Evolutionary conservation across 371 early-diverging fungal genomes (phyloP), one percentile per base, ranked within the genome.

Genomic region (Sporodiniella umbellata): DNA sequence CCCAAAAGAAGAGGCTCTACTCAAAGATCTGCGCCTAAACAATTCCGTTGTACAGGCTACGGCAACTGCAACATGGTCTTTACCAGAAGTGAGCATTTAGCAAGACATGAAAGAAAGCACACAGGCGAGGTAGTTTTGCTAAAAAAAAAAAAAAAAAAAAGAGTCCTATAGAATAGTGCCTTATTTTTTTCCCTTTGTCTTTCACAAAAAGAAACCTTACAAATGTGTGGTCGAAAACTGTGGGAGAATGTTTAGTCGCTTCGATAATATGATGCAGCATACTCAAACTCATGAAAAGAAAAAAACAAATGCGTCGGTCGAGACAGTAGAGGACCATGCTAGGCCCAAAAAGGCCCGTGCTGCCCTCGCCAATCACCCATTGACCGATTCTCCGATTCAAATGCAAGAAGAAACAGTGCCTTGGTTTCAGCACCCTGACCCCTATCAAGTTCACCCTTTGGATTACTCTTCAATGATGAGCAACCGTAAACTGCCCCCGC

Each of bases 101-200:
- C 75, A 3, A 63, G 78, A 33, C 78, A 77, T 38, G 70, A 72
- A 45, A 65, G 77, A 62, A 82, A 82, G 35, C 83, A 82, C 42
- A 82, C 83, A 25, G 83, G 83, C 38, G 83, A 82, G 61, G 75
- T 74, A 64, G 48, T 4, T 14, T 14, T 5, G 11, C 2, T 33
- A 28, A 28, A 28, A 4, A 10, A 28, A 28, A 28, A 28, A 7
- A 7, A 10, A 4, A 28, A 7, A 28, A 28, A 28, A 28, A 28
- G 30, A 28, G 30, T n/a, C n/a, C n/a, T n/a, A n/a, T n/a, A n/a
- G n/a, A n/a, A n/a, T n/a, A n/a, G n/a, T n/a, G n/a, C n/a, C n/a
- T n/a, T n/a, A n/a, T 18, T 31, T 26, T 40, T 33, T 10, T 31
- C 0, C 31, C 31, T 31, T 33, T 22, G 12, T n/a, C 21, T 24